phyloP scores from a whole-genome alignment of 1,284 basidiomycete genomes.

The Ceratobasidium sp. region DNA sequence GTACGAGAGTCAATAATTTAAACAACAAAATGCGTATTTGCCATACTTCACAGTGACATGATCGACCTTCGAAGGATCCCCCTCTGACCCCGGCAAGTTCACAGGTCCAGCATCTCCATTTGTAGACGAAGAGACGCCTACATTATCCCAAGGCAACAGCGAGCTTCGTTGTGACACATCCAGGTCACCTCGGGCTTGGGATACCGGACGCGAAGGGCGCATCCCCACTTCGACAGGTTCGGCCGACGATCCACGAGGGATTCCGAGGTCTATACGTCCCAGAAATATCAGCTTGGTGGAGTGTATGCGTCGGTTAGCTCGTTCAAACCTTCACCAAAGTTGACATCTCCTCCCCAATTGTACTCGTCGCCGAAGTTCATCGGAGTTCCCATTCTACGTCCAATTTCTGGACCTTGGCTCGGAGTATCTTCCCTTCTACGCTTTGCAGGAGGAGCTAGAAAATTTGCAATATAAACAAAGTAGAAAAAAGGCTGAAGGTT shows the following conservation, averaged over 20 bases:
- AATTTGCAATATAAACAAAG: background rate
- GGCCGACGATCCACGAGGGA: slow-evolving; percentile 25
- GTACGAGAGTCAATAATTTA: slow-evolving; percentile 63
- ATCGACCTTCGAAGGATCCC: slow-evolving; percentile 42
- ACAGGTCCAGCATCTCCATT: slow-evolving; percentile 58
- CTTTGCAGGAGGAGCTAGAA: slow-evolving; percentile 31
- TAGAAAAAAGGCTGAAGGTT: background rate
- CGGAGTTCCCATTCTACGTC: slow-evolving; percentile 31
- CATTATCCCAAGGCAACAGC: slow-evolving; percentile 85
- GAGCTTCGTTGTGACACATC: slow-evolving; percentile 68
- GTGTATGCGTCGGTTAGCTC: slow-evolving; percentile 43
- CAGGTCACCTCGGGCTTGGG: slow-evolving; percentile 59
- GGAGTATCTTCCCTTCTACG: slow-evolving; percentile 42
- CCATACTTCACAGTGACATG: slow-evolving; percentile 36
- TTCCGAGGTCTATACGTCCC: background rate
- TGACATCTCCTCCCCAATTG: slow-evolving; percentile 25
- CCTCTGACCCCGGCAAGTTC: slow-evolving; percentile 55
- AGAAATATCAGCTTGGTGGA: background rate
- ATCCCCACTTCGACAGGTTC: slow-evolving; percentile 52
- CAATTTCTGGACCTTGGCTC: slow-evolving; percentile 40
- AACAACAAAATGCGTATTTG: slow-evolving; percentile 57
- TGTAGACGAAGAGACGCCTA: slow-evolving; percentile 72
- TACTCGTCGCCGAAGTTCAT: slow-evolving; percentile 41
- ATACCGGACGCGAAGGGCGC: slow-evolving; percentile 66
- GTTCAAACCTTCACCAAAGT: slow-evolving; percentile 50